Evolutionary conservation across 164 flowering plant genomes (phyloP), one percentile per base, ranked within the genome.

Genomic region (Magnolia changhungtana): DNA sequence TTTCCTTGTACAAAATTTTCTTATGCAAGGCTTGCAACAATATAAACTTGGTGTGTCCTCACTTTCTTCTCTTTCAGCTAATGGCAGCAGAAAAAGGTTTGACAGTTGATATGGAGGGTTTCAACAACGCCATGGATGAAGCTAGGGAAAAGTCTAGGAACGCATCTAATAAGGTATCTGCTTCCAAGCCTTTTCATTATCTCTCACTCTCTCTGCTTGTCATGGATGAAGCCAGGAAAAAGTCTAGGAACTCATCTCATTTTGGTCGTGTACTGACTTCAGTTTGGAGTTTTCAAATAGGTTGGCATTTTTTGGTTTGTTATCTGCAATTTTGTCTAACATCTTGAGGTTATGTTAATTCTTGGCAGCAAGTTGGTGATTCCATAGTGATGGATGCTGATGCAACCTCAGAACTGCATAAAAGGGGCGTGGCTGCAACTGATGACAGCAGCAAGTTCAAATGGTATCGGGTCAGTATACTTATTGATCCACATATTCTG

Each of bases 81-180:
- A 96, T 96, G 99, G 99, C 99, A 24, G 98, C 92, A 78, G 99
- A 96, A 87, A 87, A 90, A 82, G 95, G 94, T 6, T 82, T 96
- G 73, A 50, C 80, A 7, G 96, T 96, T 74, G 98, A 96, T 78
- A 84, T 87, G 23, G 87, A 85, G 50, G 99, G 95, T 72, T 96
- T 90, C 80, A 82, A 93, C 67, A 23, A 61, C 52, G 92, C 96
- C 29, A 93, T 96, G 98, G 89, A 94, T 50, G 98, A 93, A 71
- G 98, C 97, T 63, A 87, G 95, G 78, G 89, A 91, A 85, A 90
- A 94, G 85, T 92, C 99, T 64, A 88, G 99, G 79, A 89, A 49
- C 84, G 98, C 92, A 73, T 92, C 88, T 79, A 91, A 70, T 77
- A 93, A 91, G 96, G 99, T 92, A 75, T 58, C 59, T 27, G n/a